Percentiles rank a stretch among this genome's conserved stretches.
phyloP scores from a whole-genome alignment of 352 stramenopile species.

The Globisporangium middletonii region DNA sequence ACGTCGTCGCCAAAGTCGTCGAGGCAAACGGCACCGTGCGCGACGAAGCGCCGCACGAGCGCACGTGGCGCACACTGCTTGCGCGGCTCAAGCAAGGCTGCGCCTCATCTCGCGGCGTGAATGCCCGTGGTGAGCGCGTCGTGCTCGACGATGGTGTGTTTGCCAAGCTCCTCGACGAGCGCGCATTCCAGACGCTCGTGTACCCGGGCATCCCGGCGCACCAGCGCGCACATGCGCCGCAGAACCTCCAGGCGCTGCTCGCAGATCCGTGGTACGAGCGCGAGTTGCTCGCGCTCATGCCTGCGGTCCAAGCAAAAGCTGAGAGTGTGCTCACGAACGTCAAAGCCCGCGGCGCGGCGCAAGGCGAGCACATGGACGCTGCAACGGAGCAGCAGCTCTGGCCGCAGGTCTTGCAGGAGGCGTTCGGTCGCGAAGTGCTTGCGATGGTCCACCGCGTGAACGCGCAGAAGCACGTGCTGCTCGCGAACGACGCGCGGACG shows the following conservation, averaged over 20 bases:
- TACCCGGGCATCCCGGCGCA: slow-evolving; percentile 74
- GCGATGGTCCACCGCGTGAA: slow-evolving; percentile 83
- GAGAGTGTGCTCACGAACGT: slow-evolving; percentile 74
- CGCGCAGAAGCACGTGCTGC: slow-evolving; percentile 65
- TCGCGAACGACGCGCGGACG: slow-evolving; percentile 58
- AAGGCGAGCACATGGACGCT: slow-evolving; percentile 76
- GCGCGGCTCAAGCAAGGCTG: slow-evolving; percentile 53
- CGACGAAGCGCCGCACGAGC: slow-evolving; percentile 26
- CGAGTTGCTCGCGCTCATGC: slow-evolving; percentile 75
- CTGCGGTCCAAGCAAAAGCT: slow-evolving; percentile 72
- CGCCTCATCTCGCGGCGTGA: slow-evolving; percentile 35
- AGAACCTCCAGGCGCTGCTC: slow-evolving; percentile 67
- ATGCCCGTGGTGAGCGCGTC: slow-evolving; percentile 45
- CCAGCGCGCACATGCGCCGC: slow-evolving; percentile 56
- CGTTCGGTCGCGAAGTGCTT: slow-evolving; percentile 76
- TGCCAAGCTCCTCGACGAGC: slow-evolving; percentile 53
- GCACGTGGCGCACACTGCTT: slow-evolving; percentile 65
- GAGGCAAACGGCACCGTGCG: slow-evolving; percentile 18
- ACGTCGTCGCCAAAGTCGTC: slow-evolving; percentile 23
- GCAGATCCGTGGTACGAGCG: slow-evolving; percentile 78
- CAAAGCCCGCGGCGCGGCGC: slow-evolving; percentile 59
- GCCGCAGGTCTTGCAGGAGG: slow-evolving; percentile 79
- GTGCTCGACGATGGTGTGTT: slow-evolving; percentile 81
- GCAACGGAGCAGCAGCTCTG: slow-evolving; percentile 58
- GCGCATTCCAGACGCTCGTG: slow-evolving; percentile 71